A percentile compares a stretch with the other conserved stretches of the same genome.
Conservation (phyloP, 2,329 filamentous ascomycete species). For the Stagonosporopsis tanaceti region DNA sequence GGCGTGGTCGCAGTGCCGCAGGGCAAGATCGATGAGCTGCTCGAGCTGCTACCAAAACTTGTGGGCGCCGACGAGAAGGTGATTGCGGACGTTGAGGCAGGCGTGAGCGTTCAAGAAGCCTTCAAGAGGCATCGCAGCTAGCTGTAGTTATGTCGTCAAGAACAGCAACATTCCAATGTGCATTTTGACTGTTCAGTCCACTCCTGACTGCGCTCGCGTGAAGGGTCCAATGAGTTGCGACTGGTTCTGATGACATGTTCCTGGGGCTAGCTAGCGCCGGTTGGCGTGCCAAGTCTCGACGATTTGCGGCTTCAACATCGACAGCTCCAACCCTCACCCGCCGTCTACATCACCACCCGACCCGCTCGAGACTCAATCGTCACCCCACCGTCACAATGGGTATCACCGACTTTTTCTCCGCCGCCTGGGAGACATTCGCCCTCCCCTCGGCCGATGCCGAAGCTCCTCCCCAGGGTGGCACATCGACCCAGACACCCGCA, state of each 20-base stretch:
- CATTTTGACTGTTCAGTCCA: neutral
- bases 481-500: constrained; percentile 49
- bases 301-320: constrained; percentile 22
- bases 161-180: neutral
- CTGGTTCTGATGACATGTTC: constrained; percentile 35
- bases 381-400: constrained; percentile 59
- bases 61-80: constrained; percentile 55
- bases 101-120: constrained; percentile 70
- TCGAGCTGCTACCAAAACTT: constrained; percentile 63
- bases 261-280: constrained; percentile 12
- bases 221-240: constrained; percentile 30
- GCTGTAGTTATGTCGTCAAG: neutral
- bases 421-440: constrained; percentile 71
- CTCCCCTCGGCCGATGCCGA: constrained; percentile 55
- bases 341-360: constrained; percentile 31
- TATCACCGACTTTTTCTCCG: constrained; percentile 70
- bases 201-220: neutral
- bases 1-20: constrained; percentile 74
- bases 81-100: constrained; percentile 66
- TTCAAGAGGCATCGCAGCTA: constrained; percentile 64
- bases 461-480: constrained; percentile 53
- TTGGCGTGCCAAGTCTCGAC: constrained; percentile 29
- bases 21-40: constrained; percentile 65
- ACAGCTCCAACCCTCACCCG: constrained; percentile 34
- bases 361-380: constrained; percentile 41